Conservation (phyloP, 495 filamentous ascomycete species). For the Clohesyomyces aquaticus region DNA sequence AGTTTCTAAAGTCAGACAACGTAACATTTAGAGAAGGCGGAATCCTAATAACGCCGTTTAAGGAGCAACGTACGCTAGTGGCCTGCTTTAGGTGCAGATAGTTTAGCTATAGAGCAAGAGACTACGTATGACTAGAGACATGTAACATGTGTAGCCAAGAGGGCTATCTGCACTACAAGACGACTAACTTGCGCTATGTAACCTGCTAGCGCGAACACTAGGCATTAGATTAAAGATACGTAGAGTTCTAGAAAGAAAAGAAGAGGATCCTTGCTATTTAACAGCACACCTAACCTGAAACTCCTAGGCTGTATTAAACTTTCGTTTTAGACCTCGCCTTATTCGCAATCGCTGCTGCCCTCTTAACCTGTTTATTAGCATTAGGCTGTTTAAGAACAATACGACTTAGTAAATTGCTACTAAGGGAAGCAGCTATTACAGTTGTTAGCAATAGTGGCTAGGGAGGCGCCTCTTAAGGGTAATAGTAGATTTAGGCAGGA, state of each 20-base stretch:
- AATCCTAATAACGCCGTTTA: conserved; percentile 22
- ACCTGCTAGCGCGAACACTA: conserved; percentile 24
- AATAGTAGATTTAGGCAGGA: conserved; percentile 11
- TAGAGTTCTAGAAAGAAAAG: conserved; percentile 24
- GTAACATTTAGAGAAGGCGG: conserved; percentile 24
- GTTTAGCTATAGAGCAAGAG: conserved; percentile 26
- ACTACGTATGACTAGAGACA: conserved; percentile 27
- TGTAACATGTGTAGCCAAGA: conserved; percentile 31
- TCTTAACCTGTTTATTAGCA: conserved; percentile 17
- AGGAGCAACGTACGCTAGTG: conserved; percentile 31
- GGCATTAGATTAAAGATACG: conserved; percentile 21
- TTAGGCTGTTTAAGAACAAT: conserved; percentile 28
- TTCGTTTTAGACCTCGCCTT: conserved; percentile 18
- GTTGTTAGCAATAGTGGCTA: conserved; percentile 27
- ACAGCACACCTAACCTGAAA: conserved; percentile 10
- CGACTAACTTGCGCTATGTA: conserved; percentile 21
- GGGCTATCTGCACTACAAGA: conserved; percentile 27
- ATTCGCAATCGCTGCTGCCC: conserved; percentile 21
- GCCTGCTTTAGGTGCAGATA: conserved; percentile 28
- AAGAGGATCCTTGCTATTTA: conserved; percentile 20
- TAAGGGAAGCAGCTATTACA: conserved; percentile 27
- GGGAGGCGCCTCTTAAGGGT: conserved; percentile 20
- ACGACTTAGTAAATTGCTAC: conserved; percentile 28
- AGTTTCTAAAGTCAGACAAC: conserved; percentile 27
- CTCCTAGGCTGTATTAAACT: background rate